Base-by-base conservation (phyloP, 208 protist species). In the Trypanosomatidae sp. region DNA sequence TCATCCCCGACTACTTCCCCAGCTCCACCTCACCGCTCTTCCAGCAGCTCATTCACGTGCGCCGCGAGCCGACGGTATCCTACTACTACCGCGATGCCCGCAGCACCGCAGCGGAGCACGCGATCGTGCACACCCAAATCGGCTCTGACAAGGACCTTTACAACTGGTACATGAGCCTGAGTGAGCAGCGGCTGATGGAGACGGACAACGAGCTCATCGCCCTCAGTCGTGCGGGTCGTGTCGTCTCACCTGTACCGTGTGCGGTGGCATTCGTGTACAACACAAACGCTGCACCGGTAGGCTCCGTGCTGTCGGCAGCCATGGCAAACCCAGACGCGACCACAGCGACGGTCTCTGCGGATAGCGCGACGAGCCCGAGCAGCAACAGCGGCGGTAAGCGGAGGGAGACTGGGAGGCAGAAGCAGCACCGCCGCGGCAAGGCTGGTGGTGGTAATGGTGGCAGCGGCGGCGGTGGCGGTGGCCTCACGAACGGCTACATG, bases 1-100 rank as follows among this genome's bases (percentile, higher is more conserved):
- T 93, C 28, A 89, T 91, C 33, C 56, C 81, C 1, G 84, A 93
- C 13, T 93, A 91, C 74, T 91, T 93, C 64, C 77, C 83, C 50
- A 87, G 62, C 66, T 66, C 64, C 15, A 62, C 65, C 17, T 88
- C 74, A 3, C 75, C 72, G 41, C 77, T 89, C 8, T 91, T 93
- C 60, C 77, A 87, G 67, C 77, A 88, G 69, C 80, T 93, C 13
- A 50, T 88, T 22, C 53, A 67, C 33, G 82, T 88, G 59, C 82
- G 80, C 10, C 76, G 83, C 1, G 84, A 90, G 58, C 52, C 79
- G 9, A 73, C 65, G n/a, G 73, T 87, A 8, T 49, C 68, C 22
- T 87, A 87, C 60, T 87, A 89, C 74, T 82, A 86, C 71, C 66
- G 75, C 22, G 85, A 86, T 66, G 69, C 76, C 25, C 73, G 74